Percentiles rank a stretch among this genome's conserved stretches.
phyloP scores from a whole-genome alignment of 805 yeast genomes.

The Wickerhamiella azymoides region DNA sequence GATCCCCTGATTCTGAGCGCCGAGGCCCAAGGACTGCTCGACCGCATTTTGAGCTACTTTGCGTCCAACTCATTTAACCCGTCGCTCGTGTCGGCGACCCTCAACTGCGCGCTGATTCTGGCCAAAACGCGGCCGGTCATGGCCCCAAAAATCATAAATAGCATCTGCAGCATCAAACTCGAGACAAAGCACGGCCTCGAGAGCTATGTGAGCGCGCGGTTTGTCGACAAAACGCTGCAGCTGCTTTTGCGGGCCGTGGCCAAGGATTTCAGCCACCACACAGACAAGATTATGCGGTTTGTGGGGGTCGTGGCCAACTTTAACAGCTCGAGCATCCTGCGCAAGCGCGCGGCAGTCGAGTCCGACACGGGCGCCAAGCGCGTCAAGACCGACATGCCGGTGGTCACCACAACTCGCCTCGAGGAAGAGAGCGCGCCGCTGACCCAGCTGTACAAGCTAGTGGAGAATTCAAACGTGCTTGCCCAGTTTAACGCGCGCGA shows the following conservation, averaged over 20 bases:
- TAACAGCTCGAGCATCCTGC: slow-evolving; percentile 20
- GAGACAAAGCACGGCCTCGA: slow-evolving; percentile 23
- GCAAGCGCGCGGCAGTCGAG: slow-evolving; percentile 24
- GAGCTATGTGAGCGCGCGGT: slow-evolving; percentile 17
- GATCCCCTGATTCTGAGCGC: slow-evolving; percentile 42
- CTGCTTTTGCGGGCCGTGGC: slow-evolving; percentile 11
- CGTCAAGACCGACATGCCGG: slow-evolving; percentile 14
- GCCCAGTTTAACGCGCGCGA: slow-evolving; percentile 56
- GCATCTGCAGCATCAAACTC: slow-evolving; percentile 44
- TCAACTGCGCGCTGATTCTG: slow-evolving; percentile 49
- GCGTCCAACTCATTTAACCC: slow-evolving; percentile 41
- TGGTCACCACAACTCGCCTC: slow-evolving; percentile 10
- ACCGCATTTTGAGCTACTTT: slow-evolving; percentile 43
- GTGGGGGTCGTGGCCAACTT: slow-evolving; percentile 20
- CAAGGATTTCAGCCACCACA: slow-evolving; percentile 24
- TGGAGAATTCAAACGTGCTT: slow-evolving; percentile 45
- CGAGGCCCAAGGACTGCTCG: slow-evolving; percentile 59
- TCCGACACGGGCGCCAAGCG: slow-evolving; percentile 20
- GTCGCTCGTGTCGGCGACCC: slow-evolving; percentile 49
- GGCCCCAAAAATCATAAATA: slow-evolving; percentile 39
- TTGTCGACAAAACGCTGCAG: slow-evolving; percentile 16
- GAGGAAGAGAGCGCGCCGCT: slow-evolving; percentile 28
- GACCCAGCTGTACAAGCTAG: slow-evolving; percentile 52
- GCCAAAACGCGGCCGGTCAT: slow-evolving; percentile 52
- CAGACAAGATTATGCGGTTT: slow-evolving; percentile 22